These are phyloP conservation scores for Leptomonas seymouri DNA, from an alignment of 208 protist species.

Conservation along the genomic window DNA sequence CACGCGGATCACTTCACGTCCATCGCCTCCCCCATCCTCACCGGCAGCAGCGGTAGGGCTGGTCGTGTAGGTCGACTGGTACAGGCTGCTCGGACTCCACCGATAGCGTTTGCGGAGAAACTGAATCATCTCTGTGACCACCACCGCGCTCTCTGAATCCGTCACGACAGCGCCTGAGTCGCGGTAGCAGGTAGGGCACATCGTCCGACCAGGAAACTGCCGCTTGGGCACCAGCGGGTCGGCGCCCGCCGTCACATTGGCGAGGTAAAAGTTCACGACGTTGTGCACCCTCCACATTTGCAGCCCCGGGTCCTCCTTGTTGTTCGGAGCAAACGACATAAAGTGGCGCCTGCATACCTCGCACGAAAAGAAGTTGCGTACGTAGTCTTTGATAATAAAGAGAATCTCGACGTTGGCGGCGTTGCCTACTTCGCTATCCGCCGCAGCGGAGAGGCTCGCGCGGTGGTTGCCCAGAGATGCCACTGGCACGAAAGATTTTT, in stretches of 20 bases:
- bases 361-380: conserved; percentile 64
- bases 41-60: not conserved
- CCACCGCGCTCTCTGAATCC: conserved; percentile 2
- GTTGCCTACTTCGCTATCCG: not conserved
- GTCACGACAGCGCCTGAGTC: not conserved
- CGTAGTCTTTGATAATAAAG: conserved; percentile 57
- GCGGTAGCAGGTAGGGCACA: conserved; percentile 45
- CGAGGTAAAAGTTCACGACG: conserved; percentile 57
- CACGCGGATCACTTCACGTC: conserved; percentile 6
- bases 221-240: conserved; percentile 74
- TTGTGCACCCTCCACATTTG: conserved; percentile 83
- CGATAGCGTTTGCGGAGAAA: conserved; percentile 39
- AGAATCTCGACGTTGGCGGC: conserved; percentile 24
- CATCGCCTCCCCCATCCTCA: not conserved
- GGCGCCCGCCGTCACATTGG: conserved; percentile 19
- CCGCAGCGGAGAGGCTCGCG: not conserved
- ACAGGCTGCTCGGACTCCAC: conserved; percentile 40
- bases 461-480: not conserved
- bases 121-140: conserved; percentile 14
- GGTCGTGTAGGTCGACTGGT: not conserved
- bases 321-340: conserved; percentile 38
- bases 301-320: conserved; percentile 36
- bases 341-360: conserved; percentile 64
- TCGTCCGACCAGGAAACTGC: conserved; percentile 37
- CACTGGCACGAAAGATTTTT: not conserved